Base-by-base conservation (phyloP, 306 rosid species). In the Cyamopsis tetragonoloba region DNA sequence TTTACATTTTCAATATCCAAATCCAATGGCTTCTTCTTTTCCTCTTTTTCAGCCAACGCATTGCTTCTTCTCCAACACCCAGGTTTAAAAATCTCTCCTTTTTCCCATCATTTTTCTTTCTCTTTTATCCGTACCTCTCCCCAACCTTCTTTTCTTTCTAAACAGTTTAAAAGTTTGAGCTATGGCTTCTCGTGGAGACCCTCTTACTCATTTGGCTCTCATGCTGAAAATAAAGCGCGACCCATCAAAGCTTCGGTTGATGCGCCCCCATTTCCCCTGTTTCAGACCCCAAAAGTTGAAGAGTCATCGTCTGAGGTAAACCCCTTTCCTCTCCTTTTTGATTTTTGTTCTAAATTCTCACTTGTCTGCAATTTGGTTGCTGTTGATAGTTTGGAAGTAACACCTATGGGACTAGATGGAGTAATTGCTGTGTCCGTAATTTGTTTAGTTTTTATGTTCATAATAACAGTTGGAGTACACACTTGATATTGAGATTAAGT, bases 301-400 rank as follows among this genome's bases (percentile, higher is more conserved):
- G 86, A 86, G 2, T 60, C 89, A 18, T 2, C 81, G 0, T 84
- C 97, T 34, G 87, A 89, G 85, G 98, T 89, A 65, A 77, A 28
- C 4, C 11, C 34, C 73, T 5, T 23, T 38, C 48, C 2, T 24
- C 47, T n/a, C 26, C 8, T 11, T 6, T 27, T 28, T 11, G 1
- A 0, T 6, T 23, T 3, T 61, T 38, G 0, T 6, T 30, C 18
- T n/a, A n/a, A n/a, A n/a, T n/a, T 1, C 34, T 44, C 20, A 18
- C 7, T 72, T 70, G 12, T 53, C 3, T 54, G 19, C 62, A 60
- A 31, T 15, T 53, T 70, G 43, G 44, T 48, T 66, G 14, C 59
- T 59, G 51, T 32, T 43, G 8, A 51, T 39, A 3, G 9, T 56
- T 72, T 39, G 30, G 28, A 22, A 41, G 51, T 35, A 7, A 27